Base-by-base conservation (phyloP, 2,329 filamentous ascomycete genomes). In the Monosporascus sp. region DNA sequence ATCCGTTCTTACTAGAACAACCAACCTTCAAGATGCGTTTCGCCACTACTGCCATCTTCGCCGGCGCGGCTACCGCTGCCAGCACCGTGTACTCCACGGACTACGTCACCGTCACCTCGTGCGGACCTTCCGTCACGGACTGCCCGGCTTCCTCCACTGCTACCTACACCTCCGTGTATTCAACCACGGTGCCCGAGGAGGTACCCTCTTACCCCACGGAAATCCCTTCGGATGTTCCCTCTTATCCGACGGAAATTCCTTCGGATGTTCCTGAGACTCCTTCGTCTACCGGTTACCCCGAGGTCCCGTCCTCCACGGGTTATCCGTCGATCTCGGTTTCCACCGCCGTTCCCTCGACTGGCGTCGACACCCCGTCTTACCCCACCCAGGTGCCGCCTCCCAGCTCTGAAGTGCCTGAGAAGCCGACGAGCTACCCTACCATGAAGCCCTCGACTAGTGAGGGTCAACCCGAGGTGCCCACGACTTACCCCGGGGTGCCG, bases 41-140 rank as follows among this genome's bases (percentile, higher is more conserved):
- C 79, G 66, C 78, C 64, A 63, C 75, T 67, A 73, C 76, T 65
- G 74, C 75, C 67, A 66, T 79, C 66, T 73, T 83, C 65, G 76
- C 74, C 62, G 75, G 71, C 64, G 74, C 72, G 65, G 74, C 68
- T 60, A 62, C 74, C 62, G 68, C 68, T 59, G 64, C 67, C 61
- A 69, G 65, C 64, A 77, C 80, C 65, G 72, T 83, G 72, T 82
- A 80, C 77, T 71, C 73, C 66, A 83, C 79, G 60, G 75, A 82
- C 67, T 74, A 78, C 67, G 73, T 81, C 62, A 85, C 82, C 72
- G 74, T 84, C 76, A 85, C 80, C 70, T 82, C 79, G 50, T 85
- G 82, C 77, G 77, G 71, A 54, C 73, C 81, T 49, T 76, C 76
- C 56, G 81, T 86, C 65, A 78, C 80, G 69, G 66, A 87, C 81